Evolutionary conservation across 2,329 filamentous ascomycete genomes (phyloP).

Genomic region (Fusarium oxysporum): DNA sequence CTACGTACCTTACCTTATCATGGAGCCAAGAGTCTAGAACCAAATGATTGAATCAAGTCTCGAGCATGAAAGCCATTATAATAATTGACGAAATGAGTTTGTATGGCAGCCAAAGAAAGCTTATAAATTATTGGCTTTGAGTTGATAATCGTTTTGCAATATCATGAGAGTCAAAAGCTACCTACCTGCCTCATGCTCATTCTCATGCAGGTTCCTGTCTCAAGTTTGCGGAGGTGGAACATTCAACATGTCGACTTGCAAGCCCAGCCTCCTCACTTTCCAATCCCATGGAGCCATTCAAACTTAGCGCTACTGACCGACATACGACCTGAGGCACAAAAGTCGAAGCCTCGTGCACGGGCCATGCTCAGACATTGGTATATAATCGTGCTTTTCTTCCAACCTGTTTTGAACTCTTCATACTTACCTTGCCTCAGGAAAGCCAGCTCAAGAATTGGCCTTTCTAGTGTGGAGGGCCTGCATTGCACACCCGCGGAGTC

Average conservation of each 20-base stretch:
- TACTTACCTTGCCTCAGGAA: constrained; percentile 65
- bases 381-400: constrained; percentile 44
- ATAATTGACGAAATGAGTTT: constrained; percentile 1
- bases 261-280: constrained; percentile 6
- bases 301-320: background rate
- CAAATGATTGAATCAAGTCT: background rate
- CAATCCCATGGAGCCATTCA: background rate
- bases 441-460: constrained; percentile 59
- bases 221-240: constrained; percentile 14
- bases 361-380: constrained; percentile 36
- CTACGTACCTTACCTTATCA: constrained; percentile 27
- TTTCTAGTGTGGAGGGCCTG: constrained; percentile 60
- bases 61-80: background rate
- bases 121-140: background rate
- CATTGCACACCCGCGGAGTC: constrained; percentile 67
- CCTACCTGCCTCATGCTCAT: background rate
- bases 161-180: background rate
- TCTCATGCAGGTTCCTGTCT: constrained; percentile 17
- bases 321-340: constrained; percentile 58
- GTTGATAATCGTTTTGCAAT: background rate
- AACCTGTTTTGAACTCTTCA: constrained; percentile 54
- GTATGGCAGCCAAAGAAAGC: background rate
- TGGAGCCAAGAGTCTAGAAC: constrained; percentile 18
- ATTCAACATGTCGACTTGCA: background rate
- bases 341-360: constrained; percentile 57